phyloP scores from a whole-genome alignment of 2,329 filamentous ascomycete species.

The Botrytis fabae region DNA sequence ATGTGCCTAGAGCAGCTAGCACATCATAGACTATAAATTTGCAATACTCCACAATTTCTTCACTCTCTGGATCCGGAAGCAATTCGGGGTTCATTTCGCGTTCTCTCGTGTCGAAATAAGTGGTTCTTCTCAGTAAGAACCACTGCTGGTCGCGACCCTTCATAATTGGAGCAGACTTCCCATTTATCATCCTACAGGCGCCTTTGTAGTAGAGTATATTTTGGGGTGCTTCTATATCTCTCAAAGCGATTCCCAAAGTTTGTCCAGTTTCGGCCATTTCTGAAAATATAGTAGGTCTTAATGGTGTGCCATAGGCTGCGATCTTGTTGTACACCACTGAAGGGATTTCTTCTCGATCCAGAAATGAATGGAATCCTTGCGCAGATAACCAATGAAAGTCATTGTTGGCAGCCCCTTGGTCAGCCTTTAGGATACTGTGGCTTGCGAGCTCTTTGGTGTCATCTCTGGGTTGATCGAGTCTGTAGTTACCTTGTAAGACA shows the following conservation, averaged over 20 bases:
- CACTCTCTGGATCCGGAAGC: constrained; percentile 25
- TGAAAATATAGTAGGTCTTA: constrained; percentile 30
- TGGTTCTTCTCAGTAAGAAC: constrained; percentile 33
- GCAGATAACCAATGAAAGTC: constrained; percentile 32
- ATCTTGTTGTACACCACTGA: constrained; percentile 35
- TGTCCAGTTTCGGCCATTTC: constrained; percentile 30
- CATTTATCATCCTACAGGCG: constrained; percentile 20
- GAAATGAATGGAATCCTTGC: constrained; percentile 30
- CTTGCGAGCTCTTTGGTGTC: not conserved
- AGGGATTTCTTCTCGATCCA: constrained; percentile 27
- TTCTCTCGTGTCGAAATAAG: constrained; percentile 28
- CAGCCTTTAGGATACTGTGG: not conserved
- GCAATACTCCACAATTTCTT: constrained; percentile 32
- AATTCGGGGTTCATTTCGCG: constrained; percentile 21
- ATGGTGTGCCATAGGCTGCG: constrained; percentile 31
- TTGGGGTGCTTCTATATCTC: constrained; percentile 31
- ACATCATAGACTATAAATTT: constrained; percentile 38
- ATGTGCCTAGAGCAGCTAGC: constrained; percentile 35
- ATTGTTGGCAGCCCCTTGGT: constrained; percentile 31
- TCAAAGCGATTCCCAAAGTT: constrained; percentile 32
- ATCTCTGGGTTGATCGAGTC: not conserved
- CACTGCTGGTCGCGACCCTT: constrained; percentile 29
- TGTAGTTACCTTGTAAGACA: constrained; percentile 31
- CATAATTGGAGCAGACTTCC: not conserved
- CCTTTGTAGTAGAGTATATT: constrained; percentile 34